phyloP scores from a whole-genome alignment of 768 basidiomycete genomes.

The Tylopilus subfusipes region DNA sequence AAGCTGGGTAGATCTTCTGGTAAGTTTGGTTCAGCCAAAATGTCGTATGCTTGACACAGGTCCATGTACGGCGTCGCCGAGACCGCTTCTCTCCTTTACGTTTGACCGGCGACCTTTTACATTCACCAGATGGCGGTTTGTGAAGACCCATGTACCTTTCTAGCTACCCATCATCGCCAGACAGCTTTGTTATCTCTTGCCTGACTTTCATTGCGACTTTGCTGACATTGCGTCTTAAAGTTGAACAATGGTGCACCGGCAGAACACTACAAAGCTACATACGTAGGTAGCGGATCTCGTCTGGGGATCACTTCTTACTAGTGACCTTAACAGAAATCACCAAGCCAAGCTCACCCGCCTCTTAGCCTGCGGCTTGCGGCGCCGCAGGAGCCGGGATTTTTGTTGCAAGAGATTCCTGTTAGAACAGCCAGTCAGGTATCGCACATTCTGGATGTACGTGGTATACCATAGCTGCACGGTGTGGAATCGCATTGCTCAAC shows the following conservation, averaged over 20 bases:
- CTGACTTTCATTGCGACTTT: background rate
- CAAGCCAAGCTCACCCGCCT: constrained; percentile 64
- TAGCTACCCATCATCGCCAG: background rate
- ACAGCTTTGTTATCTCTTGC: background rate
- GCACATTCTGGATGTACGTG: constrained; percentile 67
- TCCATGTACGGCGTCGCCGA: background rate
- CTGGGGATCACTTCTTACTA: background rate
- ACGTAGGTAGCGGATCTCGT: constrained; percentile 44
- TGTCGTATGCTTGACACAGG: background rate
- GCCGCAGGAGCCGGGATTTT: constrained; percentile 74
- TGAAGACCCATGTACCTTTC: background rate
- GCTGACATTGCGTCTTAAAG: constrained; percentile 35
- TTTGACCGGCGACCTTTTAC: background rate
- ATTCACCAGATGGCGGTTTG: background rate
- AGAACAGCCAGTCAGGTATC: constrained; percentile 70
- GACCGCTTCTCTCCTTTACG: background rate
- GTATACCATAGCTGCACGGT: background rate
- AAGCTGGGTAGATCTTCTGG: constrained; percentile 32
- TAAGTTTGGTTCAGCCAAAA: constrained; percentile 15
- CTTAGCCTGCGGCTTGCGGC: constrained; percentile 61
- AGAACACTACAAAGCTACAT: constrained; percentile 64
- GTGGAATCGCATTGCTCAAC: background rate
- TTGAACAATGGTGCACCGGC: constrained; percentile 51
- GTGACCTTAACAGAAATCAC: constrained; percentile 50
- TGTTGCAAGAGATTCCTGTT: constrained; percentile 68